Evolutionary conservation across 2,329 filamentous ascomycete genomes (phyloP).

Genomic region (Penicillium sp.): DNA sequence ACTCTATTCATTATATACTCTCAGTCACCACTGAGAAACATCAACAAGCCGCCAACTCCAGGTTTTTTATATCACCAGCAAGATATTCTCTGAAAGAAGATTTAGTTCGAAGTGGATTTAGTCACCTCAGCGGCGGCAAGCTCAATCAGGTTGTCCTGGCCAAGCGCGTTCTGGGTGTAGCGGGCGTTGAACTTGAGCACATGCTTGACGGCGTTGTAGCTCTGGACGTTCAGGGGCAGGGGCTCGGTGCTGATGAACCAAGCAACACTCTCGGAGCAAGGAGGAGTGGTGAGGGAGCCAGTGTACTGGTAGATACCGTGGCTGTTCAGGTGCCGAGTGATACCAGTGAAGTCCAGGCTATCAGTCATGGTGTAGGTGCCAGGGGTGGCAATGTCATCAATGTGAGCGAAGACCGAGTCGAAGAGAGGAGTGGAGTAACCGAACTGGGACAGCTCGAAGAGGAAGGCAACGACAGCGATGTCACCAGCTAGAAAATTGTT

Average conservation of each 20-base stretch:
- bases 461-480: conserved; percentile 44
- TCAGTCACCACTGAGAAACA: too few species aligned
- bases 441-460: conserved; percentile 44
- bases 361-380: conserved; percentile 42
- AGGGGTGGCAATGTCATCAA: conserved; percentile 41
- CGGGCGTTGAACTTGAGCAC: conserved; percentile 60
- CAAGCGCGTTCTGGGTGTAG: conserved; percentile 54
- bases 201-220: conserved; percentile 54
- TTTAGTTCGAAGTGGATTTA: not conserved
- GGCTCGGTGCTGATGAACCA: conserved; percentile 47
- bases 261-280: conserved; percentile 57
- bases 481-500: conserved; percentile 6
- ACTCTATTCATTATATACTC: too few species aligned
- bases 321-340: conserved; percentile 40
- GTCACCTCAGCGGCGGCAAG: conserved; percentile 17
- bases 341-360: conserved; percentile 46
- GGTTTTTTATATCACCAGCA: not conserved
- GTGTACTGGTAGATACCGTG: conserved; percentile 53
- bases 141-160: conserved; percentile 47
- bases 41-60: not conserved
- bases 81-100: not conserved
- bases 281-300: conserved; percentile 64
- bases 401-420: conserved; percentile 49
- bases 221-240: conserved; percentile 50
- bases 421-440: conserved; percentile 44